Percentiles rank a stretch among this genome's conserved stretches.
Evolutionary conservation across 2,329 filamentous ascomycete genomes (phyloP).

Genomic region (Ploettnerulaceae sp.): DNA sequence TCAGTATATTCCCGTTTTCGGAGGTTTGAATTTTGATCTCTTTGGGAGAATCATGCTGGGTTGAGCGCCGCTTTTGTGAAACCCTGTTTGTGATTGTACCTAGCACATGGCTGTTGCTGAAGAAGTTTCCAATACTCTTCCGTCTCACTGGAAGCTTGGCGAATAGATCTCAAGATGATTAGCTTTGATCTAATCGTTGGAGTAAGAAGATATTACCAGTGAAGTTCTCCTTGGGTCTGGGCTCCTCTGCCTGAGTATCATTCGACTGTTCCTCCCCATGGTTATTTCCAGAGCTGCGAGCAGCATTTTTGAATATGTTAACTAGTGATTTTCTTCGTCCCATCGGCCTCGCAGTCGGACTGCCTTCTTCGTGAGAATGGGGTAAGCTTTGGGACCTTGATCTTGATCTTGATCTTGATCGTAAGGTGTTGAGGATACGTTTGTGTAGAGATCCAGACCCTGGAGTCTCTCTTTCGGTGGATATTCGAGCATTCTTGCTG

Average conservation of each 20-base stretch:
- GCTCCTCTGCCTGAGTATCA: background rate
- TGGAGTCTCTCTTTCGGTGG: conserved; percentile 1
- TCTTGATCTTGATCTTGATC: conserved; percentile 6
- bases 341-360: conserved; percentile 1
- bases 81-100: conserved; percentile 21
- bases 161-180: conserved; percentile 3
- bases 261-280: background rate
- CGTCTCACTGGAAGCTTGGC: conserved; percentile 13
- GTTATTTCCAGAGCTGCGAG: conserved; percentile 4
- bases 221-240: background rate
- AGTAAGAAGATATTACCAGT: background rate
- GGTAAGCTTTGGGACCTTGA: conserved; percentile 3
- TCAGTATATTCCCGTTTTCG: background rate
- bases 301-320: conserved; percentile 14
- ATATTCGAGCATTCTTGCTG: conserved; percentile 6
- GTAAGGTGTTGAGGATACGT: conserved; percentile 13
- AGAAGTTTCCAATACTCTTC: conserved; percentile 22
- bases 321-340: conserved; percentile 18
- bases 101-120: conserved; percentile 18
- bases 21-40: background rate
- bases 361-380: conserved; percentile 8
- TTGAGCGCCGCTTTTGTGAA: conserved; percentile 8
- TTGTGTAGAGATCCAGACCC: conserved; percentile 7
- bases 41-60: background rate
- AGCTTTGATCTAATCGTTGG: background rate